Conservation (phyloP, 345 rosid genomes). For the Excoecaria cochinchinensis region DNA sequence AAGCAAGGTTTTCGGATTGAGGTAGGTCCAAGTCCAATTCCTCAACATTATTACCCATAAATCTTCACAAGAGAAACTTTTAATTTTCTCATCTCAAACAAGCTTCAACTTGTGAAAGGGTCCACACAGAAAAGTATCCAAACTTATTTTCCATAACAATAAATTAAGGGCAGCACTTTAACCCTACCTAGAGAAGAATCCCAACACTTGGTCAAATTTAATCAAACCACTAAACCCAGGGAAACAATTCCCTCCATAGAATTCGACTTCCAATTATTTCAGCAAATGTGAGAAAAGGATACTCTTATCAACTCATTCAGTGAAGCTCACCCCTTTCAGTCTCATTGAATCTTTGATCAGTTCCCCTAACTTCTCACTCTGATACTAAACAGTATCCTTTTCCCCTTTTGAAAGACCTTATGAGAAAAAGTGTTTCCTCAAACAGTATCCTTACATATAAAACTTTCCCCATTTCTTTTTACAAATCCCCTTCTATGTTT, state of each 20-base stretch:
- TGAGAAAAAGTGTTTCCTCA: not conserved
- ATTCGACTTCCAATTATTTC: not conserved
- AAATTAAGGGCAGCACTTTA: not conserved
- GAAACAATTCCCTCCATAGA: not conserved
- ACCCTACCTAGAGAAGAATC: not conserved
- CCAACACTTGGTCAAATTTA: not conserved
- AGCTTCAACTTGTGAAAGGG: not conserved
- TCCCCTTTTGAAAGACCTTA: not conserved
- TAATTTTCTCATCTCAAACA: not conserved
- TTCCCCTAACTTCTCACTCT: not conserved
- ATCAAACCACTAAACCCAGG: not conserved
- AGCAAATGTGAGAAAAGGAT: not conserved
- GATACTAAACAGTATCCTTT: not conserved
- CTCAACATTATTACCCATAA: no score
- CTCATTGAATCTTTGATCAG: not conserved
- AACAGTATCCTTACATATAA: not conserved
- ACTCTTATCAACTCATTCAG: not conserved
- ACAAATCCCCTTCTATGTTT: not conserved
- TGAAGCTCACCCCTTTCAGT: not conserved
- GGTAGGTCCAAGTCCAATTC: no score
- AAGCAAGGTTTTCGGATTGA: no score
- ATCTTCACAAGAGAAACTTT: no score
- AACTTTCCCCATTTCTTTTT: not conserved
- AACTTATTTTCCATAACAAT: no score
- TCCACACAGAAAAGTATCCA: not conserved